Percentiles rank a stretch among this genome's conserved stretches.
These are phyloP conservation scores for Thermomyces lanuginosus DNA, from an alignment of 2,329 filamentous ascomycete species.

Conservation along the genomic window DNA sequence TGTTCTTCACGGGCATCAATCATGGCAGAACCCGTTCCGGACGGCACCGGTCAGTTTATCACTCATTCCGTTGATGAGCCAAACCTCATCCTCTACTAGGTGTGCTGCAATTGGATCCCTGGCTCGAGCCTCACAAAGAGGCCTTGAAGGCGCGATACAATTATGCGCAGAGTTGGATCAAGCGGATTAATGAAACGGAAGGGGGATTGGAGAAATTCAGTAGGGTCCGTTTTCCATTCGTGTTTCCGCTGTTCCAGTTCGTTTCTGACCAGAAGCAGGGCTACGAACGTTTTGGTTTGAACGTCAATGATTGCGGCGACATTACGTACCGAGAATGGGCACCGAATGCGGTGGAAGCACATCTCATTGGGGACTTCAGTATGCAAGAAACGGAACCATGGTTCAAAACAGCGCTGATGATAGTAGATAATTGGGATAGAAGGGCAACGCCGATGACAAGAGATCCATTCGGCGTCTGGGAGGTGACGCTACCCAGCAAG, in stretches of 20 bases:
- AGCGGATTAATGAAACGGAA: slow-evolving; percentile 64
- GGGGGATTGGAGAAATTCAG: slow-evolving; percentile 87
- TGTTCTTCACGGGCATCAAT: too few relatives aligned
- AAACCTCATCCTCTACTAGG: slow-evolving; percentile 36
- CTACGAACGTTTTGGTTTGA: slow-evolving; percentile 72
- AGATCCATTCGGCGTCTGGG: slow-evolving; percentile 71
- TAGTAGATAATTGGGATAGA: slow-evolving; percentile 66
- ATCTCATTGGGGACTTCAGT: slow-evolving; percentile 91
- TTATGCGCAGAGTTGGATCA: slow-evolving; percentile 74
- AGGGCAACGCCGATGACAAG: slow-evolving; percentile 75
- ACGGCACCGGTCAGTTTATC: slow-evolving; percentile 16
- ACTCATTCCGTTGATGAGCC: background rate
- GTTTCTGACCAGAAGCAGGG: slow-evolving; percentile 39
- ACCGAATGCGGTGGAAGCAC: slow-evolving; percentile 69
- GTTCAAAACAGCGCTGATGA: slow-evolving; percentile 13
- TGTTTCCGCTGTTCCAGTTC: background rate
- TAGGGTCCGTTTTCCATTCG: slow-evolving; percentile 36
- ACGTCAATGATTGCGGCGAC: slow-evolving; percentile 63
- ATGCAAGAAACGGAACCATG: slow-evolving; percentile 18
- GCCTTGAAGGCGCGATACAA: slow-evolving; percentile 58
- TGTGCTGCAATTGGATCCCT: slow-evolving; percentile 75
- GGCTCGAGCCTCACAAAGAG: slow-evolving; percentile 70
- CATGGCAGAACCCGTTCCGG: too few relatives aligned
- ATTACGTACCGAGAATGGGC: slow-evolving; percentile 94
- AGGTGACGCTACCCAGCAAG: slow-evolving; percentile 57